A percentile compares a stretch with the other conserved stretches of the same genome.
Conservation (phyloP, 2,329 filamentous ascomycete genomes). For the Pseudopyrenochaeta lycopersici region DNA sequence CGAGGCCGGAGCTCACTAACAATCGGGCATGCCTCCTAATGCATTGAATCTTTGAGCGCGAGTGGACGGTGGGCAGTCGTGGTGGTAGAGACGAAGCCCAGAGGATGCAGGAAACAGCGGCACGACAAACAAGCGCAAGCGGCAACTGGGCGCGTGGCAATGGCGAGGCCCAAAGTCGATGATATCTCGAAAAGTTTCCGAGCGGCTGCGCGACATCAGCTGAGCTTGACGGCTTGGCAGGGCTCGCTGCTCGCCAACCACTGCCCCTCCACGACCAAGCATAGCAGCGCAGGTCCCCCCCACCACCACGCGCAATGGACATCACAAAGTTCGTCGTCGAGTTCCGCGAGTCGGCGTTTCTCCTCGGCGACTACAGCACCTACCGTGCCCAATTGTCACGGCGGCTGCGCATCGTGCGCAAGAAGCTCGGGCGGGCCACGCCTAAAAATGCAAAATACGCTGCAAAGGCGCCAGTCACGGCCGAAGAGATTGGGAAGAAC, state of each 20-base stretch:
- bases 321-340: slow-evolving; percentile 86
- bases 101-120: slow-evolving; percentile 4
- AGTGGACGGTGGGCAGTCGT: too few species aligned
- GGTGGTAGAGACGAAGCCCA: not conserved
- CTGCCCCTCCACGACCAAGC: slow-evolving; percentile 32
- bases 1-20: slow-evolving; percentile 21
- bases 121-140: slow-evolving; percentile 7
- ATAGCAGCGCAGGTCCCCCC: not conserved
- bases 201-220: slow-evolving; percentile 23
- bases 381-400: slow-evolving; percentile 84
- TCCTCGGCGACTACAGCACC: slow-evolving; percentile 86
- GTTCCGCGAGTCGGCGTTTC: slow-evolving; percentile 81
- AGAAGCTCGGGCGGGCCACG: slow-evolving; percentile 83
- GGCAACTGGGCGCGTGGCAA: slow-evolving; percentile 16
- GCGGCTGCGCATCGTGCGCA: slow-evolving; percentile 82
- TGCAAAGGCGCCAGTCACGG: slow-evolving; percentile 73
- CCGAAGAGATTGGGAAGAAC: slow-evolving; percentile 77
- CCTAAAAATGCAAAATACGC: slow-evolving; percentile 88
- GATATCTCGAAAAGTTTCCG: slow-evolving; percentile 34
- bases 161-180: slow-evolving; percentile 17
- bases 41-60: not conserved
- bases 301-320: slow-evolving; percentile 69
- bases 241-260: slow-evolving; percentile 23
- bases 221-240: slow-evolving; percentile 19
- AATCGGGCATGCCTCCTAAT: slow-evolving; percentile 26